Evolutionary conservation across 2,329 filamentous ascomycete genomes (phyloP).

Genomic region (Emergomyces orientalis): DNA sequence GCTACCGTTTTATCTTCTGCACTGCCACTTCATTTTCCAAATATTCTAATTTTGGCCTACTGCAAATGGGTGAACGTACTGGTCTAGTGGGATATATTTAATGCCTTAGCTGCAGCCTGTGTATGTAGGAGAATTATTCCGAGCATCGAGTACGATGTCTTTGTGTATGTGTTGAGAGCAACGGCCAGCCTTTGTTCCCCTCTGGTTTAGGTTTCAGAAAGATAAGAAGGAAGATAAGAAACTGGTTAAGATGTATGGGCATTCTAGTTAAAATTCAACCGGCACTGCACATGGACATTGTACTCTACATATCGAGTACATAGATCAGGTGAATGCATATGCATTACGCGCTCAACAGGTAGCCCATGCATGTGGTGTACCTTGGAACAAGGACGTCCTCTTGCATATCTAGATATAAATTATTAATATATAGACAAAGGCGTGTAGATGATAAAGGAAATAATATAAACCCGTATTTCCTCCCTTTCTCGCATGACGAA

Average conservation of each 20-base stretch:
- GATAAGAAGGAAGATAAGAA: no score
- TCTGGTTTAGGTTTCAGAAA: no score
- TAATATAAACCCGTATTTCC: not conserved
- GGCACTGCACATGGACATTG: no score
- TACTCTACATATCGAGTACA: no score
- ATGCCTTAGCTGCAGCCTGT: not conserved
- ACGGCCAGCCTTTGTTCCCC: no score
- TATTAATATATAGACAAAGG: not conserved
- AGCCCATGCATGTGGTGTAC: not conserved
- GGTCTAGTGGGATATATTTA: not conserved
- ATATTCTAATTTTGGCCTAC: not conserved
- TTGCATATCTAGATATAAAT: not conserved
- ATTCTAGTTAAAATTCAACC: no score
- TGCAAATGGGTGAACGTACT: not conserved
- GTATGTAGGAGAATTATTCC: no score
- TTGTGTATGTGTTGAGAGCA: no score
- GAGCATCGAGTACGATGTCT: no score
- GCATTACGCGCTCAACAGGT: no score
- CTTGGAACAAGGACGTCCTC: not conserved
- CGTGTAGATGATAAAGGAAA: not conserved
- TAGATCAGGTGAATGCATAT: no score
- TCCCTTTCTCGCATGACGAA: not conserved
- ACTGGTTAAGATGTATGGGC: no score
- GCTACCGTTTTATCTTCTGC: not conserved
- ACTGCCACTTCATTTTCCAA: not conserved